These are phyloP conservation scores for Aspergillus nidulans DNA, from an alignment of 495 filamentous ascomycete genomes.

Conservation along the genomic window DNA sequence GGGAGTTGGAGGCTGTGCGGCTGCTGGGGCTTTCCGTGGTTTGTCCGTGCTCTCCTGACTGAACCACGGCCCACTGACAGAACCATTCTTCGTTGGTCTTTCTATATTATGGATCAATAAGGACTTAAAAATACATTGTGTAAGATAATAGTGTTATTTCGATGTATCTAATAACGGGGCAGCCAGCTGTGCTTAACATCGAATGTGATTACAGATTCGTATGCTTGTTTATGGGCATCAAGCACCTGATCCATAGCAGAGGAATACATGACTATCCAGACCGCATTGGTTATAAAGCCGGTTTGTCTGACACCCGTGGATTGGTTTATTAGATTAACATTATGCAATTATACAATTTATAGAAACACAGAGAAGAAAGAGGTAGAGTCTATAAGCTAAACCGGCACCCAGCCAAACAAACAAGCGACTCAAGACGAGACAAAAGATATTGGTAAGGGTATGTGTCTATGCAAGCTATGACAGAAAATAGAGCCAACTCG, in stretches of 20 bases:
- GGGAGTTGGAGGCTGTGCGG: not conserved
- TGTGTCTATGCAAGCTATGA: conserved; percentile 3
- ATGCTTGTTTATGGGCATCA: too few species aligned
- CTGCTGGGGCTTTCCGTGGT: conserved; percentile 4
- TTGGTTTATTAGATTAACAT: not conserved
- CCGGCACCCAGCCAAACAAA: not conserved
- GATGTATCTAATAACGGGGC: too few species aligned
- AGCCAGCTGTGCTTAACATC: too few species aligned
- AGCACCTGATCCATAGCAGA: too few species aligned
- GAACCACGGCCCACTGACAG: not conserved
- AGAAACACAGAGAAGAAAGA: not conserved
- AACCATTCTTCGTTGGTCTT: not conserved
- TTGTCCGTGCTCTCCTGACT: conserved; percentile 7
- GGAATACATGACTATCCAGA: too few species aligned
- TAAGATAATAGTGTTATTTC: too few species aligned
- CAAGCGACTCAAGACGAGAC: not conserved
- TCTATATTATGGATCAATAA: not conserved
- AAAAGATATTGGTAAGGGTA: not conserved
- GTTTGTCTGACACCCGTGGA: not conserved
- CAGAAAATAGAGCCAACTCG: not conserved
- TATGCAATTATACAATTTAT: not conserved
- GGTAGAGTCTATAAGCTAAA: not conserved
- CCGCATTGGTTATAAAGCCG: too few species aligned
- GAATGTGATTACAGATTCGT: too few species aligned
- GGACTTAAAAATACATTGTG: not conserved